Percentiles rank a stretch among this genome's conserved stretches.
Evolutionary conservation across 2,329 filamentous ascomycete species (phyloP).

Genomic region (Scytalidium sp.): DNA sequence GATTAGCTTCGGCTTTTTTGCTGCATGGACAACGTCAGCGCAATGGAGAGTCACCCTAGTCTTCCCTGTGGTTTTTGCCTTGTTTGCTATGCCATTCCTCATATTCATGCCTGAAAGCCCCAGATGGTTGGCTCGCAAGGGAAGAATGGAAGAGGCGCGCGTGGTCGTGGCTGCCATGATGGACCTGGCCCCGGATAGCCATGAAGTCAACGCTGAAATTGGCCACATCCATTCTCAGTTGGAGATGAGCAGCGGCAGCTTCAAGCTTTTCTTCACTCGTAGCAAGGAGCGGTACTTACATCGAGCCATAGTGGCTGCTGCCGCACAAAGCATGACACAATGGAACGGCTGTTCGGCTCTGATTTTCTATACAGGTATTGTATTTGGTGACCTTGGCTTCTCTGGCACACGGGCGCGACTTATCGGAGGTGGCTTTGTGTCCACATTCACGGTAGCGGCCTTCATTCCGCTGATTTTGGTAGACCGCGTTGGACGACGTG

Average conservation of each 20-base stretch:
- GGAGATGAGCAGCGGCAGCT: conserved; percentile 29
- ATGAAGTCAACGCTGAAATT: neutral
- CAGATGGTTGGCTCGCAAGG: conserved; percentile 38
- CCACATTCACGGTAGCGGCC: neutral
- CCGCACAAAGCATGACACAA: conserved; percentile 47
- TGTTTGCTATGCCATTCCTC: conserved; percentile 31
- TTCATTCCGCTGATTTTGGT: conserved; percentile 1
- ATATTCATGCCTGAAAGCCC: conserved; percentile 34
- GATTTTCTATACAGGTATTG: conserved; percentile 40
- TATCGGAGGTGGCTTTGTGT: neutral
- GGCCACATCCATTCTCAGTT: neutral
- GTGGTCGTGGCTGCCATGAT: neutral
- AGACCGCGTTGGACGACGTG: conserved; percentile 6
- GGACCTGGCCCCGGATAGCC: neutral
- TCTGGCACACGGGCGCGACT: neutral
- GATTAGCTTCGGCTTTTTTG: neutral
- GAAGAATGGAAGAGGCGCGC: conserved; percentile 31
- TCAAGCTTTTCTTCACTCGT: conserved; percentile 40
- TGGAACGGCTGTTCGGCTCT: conserved; percentile 34
- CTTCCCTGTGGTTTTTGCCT: conserved; percentile 6
- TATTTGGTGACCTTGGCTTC: conserved; percentile 29
- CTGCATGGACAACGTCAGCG: neutral
- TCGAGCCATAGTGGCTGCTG: conserved; percentile 43
- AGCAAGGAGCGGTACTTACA: conserved; percentile 47
- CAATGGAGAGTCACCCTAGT: neutral